Conservation (phyloP, 805 yeast species). For the Metschnikowia proteae region DNA sequence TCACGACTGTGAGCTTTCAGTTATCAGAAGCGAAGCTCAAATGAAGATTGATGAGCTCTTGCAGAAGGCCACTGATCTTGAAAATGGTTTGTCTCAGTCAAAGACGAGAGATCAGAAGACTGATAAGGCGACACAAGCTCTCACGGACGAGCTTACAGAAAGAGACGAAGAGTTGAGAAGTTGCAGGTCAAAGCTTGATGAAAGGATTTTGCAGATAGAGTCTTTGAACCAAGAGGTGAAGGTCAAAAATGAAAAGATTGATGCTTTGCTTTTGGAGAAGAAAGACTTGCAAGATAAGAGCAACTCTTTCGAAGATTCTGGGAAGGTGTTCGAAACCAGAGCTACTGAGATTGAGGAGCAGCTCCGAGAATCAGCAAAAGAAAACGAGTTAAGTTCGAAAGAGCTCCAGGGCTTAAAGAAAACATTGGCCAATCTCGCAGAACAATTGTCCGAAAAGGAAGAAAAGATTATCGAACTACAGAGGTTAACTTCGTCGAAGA, state of each 20-base stretch:
- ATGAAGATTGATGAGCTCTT: constrained; percentile 6
- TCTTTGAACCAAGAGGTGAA: constrained; percentile 4
- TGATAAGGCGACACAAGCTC: neutral
- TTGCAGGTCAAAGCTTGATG: constrained; percentile 1
- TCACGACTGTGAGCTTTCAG: constrained; percentile 9
- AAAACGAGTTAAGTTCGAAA: neutral
- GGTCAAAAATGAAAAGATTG: constrained; percentile 4
- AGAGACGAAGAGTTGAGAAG: constrained; percentile 1
- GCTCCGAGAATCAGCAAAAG: neutral
- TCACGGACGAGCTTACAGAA: neutral
- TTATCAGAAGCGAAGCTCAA: constrained; percentile 6
- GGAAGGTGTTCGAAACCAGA: neutral
- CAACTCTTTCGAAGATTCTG: neutral
- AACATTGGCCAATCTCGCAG: constrained; percentile 1
- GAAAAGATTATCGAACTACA: neutral
- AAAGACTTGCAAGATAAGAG: neutral
- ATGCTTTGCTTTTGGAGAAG: neutral
- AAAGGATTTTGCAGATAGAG: neutral
- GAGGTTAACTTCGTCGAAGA: neutral
- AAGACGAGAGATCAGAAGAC: neutral
- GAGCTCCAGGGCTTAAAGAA: constrained; percentile 1
- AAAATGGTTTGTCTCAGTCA: constrained; percentile 1
- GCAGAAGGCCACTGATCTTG: constrained; percentile 1
- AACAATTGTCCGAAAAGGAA: neutral
- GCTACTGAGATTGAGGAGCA: constrained; percentile 3